phyloP scores from a whole-genome alignment of 2,329 filamentous ascomycete genomes.

The Microdochium bolleyi region DNA sequence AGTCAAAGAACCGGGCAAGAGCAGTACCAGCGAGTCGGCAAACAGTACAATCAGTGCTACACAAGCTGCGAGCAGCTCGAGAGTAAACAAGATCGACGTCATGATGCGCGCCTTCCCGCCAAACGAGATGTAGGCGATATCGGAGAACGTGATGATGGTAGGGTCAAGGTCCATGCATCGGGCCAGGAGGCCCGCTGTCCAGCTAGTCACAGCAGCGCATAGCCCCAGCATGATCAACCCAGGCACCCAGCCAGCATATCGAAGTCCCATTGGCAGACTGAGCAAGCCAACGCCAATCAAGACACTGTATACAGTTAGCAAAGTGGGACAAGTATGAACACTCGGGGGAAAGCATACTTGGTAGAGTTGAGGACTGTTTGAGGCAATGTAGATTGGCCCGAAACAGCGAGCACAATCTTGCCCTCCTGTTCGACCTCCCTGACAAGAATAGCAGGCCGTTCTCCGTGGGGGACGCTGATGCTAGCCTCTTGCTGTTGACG shows the following conservation, averaged over 20 bases:
- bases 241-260: slow-evolving; percentile 81
- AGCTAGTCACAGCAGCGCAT: slow-evolving; percentile 68
- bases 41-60: slow-evolving; percentile 91
- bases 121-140: slow-evolving; percentile 86
- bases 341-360: slow-evolving; percentile 44
- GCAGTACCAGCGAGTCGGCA: slow-evolving; percentile 73
- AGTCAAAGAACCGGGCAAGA: slow-evolving; percentile 62
- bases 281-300: slow-evolving; percentile 85
- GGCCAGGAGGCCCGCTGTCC: slow-evolving; percentile 78
- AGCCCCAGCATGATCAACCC: slow-evolving; percentile 69
- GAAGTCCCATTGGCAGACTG: slow-evolving; percentile 80
- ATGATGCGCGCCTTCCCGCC: slow-evolving; percentile 72
- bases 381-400: slow-evolving; percentile 89
- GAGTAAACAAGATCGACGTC: slow-evolving; percentile 77
- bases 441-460: slow-evolving; percentile 70
- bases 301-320: slow-evolving; percentile 36
- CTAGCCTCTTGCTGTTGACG: slow-evolving; percentile 42
- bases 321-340: neutral
- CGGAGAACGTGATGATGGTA: slow-evolving; percentile 86
- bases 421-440: slow-evolving; percentile 86
- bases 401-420: slow-evolving; percentile 72
- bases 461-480: slow-evolving; percentile 42
- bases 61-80: slow-evolving; percentile 82
- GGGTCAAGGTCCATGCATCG: slow-evolving; percentile 84
- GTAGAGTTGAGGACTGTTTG: slow-evolving; percentile 97